Base-by-base conservation (phyloP, 352 stramenopile species). In the Pythium folliculosum region DNA sequence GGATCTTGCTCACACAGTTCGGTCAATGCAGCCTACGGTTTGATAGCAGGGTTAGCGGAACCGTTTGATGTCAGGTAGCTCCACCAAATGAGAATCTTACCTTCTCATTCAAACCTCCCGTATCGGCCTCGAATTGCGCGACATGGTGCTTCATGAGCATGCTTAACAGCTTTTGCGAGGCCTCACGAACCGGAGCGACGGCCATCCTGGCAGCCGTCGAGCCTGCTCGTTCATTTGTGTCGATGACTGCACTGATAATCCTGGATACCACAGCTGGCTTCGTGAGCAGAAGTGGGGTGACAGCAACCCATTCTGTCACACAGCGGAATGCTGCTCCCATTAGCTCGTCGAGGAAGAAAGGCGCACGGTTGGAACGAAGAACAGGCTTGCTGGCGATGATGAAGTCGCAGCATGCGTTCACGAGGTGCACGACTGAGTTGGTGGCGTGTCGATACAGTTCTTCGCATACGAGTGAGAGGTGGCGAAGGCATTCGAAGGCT, bases 141-240 rank as follows among this genome's bases (percentile, higher is more conserved):
- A 88, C 78, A 62, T 96, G 88, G 62, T 94, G 86, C 64, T 96
- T 96, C 80, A 96, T 91, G 37, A 96, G 67, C 81, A 92, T 93
- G 59, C 89, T 92, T 17, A 94, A 74, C 12, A 96, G 60, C 55
- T 92, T 89, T 60, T 94, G 84, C 10, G 88, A 86, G 43, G 86
- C 83, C 40, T 91, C 81, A 4, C 86, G 88, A 13, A 89, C 82
- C 9, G 82, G 77, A 61, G 84, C 69, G 7, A 76, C 77, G 0
- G 80, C 78, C 27, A 62, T 80, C 60, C 82, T 80, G 2, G 78
- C 79, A 14, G 77, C 76, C 54, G 86, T 83, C 19, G 84, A 89
- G 44, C 89, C 82, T 14, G 88, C 84, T 32, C 81, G 76, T 47
- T 93, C 85, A 44, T 85, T 89, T 12, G 82, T 82, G 40, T 96